Conservation (phyloP, 805 yeast genomes). For the Diddensiella santjacobensis region DNA sequence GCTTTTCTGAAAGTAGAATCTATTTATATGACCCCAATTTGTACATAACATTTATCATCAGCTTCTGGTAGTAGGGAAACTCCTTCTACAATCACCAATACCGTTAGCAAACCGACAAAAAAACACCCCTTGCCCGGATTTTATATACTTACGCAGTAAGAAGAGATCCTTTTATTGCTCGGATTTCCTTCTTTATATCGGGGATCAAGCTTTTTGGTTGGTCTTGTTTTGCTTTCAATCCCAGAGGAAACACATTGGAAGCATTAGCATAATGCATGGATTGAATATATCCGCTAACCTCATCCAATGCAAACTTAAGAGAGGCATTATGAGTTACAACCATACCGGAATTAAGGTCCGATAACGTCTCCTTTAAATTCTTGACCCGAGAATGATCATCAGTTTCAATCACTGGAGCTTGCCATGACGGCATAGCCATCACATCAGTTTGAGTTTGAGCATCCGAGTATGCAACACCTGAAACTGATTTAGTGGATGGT, state of each 20-base stretch:
- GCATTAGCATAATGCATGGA: conserved; percentile 8
- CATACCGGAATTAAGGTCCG: conserved; percentile 1
- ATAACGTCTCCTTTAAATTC: conserved; percentile 7
- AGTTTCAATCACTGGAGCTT: not conserved
- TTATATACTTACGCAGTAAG: conserved; percentile 15
- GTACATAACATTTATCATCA: not conserved
- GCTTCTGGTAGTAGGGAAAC: not conserved
- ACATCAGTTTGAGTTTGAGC: conserved; percentile 27
- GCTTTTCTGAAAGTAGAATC: no score
- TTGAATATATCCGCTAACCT: conserved; percentile 11
- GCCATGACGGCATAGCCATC: not conserved
- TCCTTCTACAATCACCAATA: no score
- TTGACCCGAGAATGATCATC: conserved; percentile 3
- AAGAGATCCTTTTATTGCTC: conserved; percentile 25
- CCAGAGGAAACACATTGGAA: not conserved
- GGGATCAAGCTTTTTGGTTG: conserved; percentile 7
- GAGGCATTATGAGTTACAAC: conserved; percentile 6
- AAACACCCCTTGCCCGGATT: no score
- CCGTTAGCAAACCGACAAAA: no score
- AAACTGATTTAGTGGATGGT: conserved; percentile 19
- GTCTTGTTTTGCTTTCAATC: not conserved
- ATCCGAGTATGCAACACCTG: conserved; percentile 24
- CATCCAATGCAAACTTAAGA: conserved; percentile 16
- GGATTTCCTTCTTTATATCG: conserved; percentile 23
- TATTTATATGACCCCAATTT: no score